phyloP scores from a whole-genome alignment of 2,329 filamentous ascomycete species.

The Fusarium pseudonygamai region DNA sequence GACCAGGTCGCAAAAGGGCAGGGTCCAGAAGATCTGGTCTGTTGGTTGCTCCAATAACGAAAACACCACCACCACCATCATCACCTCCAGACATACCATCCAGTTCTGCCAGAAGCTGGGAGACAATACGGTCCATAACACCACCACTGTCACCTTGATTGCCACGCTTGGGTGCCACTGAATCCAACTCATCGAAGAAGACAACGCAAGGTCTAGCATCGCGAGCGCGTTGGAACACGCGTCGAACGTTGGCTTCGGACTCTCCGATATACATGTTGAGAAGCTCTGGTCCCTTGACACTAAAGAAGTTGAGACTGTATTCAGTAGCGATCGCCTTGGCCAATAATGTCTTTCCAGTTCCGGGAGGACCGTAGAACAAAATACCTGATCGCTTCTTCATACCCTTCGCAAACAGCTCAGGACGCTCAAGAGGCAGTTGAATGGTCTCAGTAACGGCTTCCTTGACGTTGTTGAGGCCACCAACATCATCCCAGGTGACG shows the following conservation, averaged over 20 bases:
- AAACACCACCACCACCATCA: conserved; percentile 85
- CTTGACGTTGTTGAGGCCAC: conserved; percentile 92
- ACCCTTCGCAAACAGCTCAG: conserved; percentile 93
- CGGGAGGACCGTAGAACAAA: conserved; percentile 89
- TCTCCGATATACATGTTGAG: conserved; percentile 98
- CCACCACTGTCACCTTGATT: conserved; percentile 97
- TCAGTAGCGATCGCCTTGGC: conserved; percentile 94
- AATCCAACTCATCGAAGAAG: conserved; percentile 94
- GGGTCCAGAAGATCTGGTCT: conserved; percentile 92
- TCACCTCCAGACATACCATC: conserved; percentile 98
- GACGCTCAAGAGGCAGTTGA: conserved; percentile 87
- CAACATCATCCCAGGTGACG: conserved; percentile 95
- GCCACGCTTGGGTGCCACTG: conserved; percentile 93
- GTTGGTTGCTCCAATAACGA: conserved; percentile 97
- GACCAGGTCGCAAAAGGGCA: conserved; percentile 85
- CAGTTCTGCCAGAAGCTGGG: conserved; percentile 90
- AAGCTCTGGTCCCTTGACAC: conserved; percentile 89
- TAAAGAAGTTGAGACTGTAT: conserved; percentile 95
- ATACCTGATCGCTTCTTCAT: conserved; percentile 98
- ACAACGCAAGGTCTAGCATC: conserved; percentile 90
- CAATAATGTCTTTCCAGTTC: conserved; percentile 90
- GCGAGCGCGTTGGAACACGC: conserved; percentile 86
- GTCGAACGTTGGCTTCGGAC: conserved; percentile 88
- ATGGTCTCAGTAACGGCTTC: conserved; percentile 98
- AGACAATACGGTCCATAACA: conserved; percentile 98